Evolutionary conservation across 208 protist genomes (phyloP).

Genomic region (Phytomonas sp.): DNA sequence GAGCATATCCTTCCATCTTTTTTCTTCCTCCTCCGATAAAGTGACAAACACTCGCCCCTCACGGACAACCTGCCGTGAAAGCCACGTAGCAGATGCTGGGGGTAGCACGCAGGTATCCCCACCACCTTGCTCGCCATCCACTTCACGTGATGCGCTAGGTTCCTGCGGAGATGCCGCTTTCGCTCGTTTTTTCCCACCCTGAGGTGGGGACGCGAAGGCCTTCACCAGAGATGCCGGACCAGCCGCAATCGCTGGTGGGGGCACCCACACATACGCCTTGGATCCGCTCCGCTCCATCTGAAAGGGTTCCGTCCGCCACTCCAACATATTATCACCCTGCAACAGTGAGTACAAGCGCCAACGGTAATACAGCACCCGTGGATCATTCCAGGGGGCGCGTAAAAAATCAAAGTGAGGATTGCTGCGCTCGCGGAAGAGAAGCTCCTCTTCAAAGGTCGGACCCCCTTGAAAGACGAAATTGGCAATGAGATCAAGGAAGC

Average conservation of each 20-base stretch:
- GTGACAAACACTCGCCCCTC: constrained; percentile 35
- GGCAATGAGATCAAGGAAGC: constrained; percentile 62
- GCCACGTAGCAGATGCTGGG: constrained; percentile 33
- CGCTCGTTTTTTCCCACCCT: neutral
- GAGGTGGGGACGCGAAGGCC: neutral
- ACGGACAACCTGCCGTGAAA: constrained; percentile 36
- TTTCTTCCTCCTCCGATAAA: constrained; percentile 11
- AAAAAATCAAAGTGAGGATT: constrained; percentile 72
- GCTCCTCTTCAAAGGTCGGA: constrained; percentile 68
- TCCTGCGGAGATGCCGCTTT: neutral
- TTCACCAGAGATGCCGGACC: constrained; percentile 34
- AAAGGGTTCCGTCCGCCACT: constrained; percentile 68
- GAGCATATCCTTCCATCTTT: constrained; percentile 10
- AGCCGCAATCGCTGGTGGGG: constrained; percentile 33
- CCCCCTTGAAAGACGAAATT: constrained; percentile 54
- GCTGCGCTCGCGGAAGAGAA: constrained; percentile 50
- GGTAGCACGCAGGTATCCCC: constrained; percentile 10
- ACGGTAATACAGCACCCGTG: constrained; percentile 74
- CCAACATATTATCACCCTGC: constrained; percentile 54
- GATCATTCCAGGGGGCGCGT: constrained; percentile 31
- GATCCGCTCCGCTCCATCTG: constrained; percentile 45
- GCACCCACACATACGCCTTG: constrained; percentile 58
- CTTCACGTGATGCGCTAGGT: neutral
- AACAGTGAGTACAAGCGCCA: constrained; percentile 81
- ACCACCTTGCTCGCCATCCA: neutral